phyloP scores from a whole-genome alignment of 345 rosid species.

The Jatropha curcas region DNA sequence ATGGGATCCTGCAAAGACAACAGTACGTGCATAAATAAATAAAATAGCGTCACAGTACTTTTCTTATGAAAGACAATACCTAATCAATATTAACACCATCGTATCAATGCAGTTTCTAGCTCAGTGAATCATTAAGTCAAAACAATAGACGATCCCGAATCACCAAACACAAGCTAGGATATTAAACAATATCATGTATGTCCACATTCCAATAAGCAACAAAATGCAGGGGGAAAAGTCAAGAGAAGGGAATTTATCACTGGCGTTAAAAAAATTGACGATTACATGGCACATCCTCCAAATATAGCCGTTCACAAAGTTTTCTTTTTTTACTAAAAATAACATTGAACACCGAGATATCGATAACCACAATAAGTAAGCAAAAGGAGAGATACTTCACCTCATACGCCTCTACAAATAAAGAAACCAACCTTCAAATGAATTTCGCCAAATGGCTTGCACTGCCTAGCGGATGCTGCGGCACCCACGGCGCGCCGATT shows the following conservation, averaged over 20 bases:
- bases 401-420: background rate
- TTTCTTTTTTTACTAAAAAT: background rate
- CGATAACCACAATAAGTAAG: background rate
- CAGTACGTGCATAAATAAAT: background rate
- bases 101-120: background rate
- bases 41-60: background rate
- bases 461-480: constrained; percentile 38
- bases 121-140: background rate
- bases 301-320: background rate
- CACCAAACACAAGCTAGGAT: background rate
- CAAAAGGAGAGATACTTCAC: background rate
- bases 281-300: background rate
- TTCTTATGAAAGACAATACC: background rate
- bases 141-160: background rate
- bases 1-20: background rate
- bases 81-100: background rate
- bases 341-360: background rate
- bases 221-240: background rate
- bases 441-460: constrained; percentile 89
- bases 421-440: constrained; percentile 74
- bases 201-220: constrained; percentile 5
- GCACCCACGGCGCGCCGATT: constrained; percentile 31
- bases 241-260: background rate
- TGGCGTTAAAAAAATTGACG: background rate
- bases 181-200: background rate